Percentiles rank a stretch among this genome's conserved stretches.
Conservation (phyloP, 2,329 filamentous ascomycete genomes). For the Cordyceps tenuipes region DNA sequence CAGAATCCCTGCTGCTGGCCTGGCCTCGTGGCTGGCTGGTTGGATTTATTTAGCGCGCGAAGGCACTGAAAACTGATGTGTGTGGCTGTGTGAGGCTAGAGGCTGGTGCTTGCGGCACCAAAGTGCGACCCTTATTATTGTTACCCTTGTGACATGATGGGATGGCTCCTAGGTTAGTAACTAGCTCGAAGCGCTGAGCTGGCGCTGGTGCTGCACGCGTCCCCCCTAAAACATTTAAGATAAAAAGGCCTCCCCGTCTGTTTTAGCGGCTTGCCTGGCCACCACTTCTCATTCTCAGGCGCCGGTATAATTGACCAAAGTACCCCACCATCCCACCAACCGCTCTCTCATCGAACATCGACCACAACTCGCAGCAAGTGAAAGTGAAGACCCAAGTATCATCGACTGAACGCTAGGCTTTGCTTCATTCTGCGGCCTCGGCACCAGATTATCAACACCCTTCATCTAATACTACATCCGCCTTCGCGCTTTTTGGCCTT, state of each 20-base stretch:
- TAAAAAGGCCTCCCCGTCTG: neutral
- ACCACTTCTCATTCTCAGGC: neutral
- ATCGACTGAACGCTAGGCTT: neutral
- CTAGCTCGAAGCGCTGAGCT: neutral
- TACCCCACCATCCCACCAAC: conserved; percentile 10
- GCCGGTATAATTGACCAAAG: neutral
- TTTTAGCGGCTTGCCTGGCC: neutral
- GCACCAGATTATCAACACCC: neutral
- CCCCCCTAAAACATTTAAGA: neutral
- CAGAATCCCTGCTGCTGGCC: no score
- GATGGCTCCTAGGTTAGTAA: no score
- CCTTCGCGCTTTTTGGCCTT: neutral
- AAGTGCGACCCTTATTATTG: neutral
- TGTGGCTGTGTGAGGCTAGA: neutral
- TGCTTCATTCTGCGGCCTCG: neutral
- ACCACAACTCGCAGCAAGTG: neutral
- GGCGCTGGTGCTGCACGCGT: neutral
- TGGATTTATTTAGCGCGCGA: neutral
- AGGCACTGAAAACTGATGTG: neutral
- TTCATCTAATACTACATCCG: neutral
- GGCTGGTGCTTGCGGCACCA: neutral
- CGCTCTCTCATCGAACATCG: neutral
- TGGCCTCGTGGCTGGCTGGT: neutral
- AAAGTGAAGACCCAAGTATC: neutral
- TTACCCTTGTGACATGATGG: neutral